Conservation (phyloP, 345 rosid genomes). For the Arabis hirsuta region DNA sequence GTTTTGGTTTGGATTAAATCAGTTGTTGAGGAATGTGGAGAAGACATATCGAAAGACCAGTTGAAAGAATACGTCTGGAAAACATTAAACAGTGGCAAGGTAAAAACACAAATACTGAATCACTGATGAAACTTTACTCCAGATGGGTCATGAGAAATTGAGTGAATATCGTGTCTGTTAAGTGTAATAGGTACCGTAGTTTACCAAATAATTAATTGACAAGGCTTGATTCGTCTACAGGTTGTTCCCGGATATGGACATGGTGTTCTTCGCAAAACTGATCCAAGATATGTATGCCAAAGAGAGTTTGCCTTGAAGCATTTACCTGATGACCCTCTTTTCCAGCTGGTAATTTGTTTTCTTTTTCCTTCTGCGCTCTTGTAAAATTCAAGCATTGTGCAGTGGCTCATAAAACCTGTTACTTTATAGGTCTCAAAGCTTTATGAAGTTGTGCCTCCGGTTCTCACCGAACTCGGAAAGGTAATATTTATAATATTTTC, state of each 20-base stretch:
- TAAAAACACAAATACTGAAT: constrained; percentile 36
- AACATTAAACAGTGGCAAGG: constrained; percentile 96
- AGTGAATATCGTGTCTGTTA: constrained; percentile 7
- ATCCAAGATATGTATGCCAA: constrained; percentile 94
- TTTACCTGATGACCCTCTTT: constrained; percentile 90
- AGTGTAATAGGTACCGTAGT: not conserved
- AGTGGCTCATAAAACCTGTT: constrained; percentile 34
- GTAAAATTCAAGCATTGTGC: not conserved
- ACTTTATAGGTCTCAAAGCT: constrained; percentile 87
- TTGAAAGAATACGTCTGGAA: constrained; percentile 93
- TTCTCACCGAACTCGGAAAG: constrained; percentile 90
- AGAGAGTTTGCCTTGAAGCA: constrained; percentile 99
- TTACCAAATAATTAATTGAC: constrained; percentile 12
- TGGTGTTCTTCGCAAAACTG: constrained; percentile 95
- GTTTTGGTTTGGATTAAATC: constrained; percentile 97
- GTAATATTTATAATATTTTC: constrained; percentile 40
- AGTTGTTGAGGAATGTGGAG: constrained; percentile 94
- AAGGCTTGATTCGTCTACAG: constrained; percentile 45
- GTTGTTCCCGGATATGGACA: constrained; percentile 99
- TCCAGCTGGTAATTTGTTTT: constrained; percentile 71
- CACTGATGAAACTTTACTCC: not conserved
- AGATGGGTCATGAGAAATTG: not conserved
- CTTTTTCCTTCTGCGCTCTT: constrained; percentile 8
- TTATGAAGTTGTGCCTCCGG: constrained; percentile 95
- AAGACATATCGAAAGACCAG: constrained; percentile 67